Evolutionary conservation across 306 rosid species (phyloP).

Genomic region (Boehmeria nivea): DNA sequence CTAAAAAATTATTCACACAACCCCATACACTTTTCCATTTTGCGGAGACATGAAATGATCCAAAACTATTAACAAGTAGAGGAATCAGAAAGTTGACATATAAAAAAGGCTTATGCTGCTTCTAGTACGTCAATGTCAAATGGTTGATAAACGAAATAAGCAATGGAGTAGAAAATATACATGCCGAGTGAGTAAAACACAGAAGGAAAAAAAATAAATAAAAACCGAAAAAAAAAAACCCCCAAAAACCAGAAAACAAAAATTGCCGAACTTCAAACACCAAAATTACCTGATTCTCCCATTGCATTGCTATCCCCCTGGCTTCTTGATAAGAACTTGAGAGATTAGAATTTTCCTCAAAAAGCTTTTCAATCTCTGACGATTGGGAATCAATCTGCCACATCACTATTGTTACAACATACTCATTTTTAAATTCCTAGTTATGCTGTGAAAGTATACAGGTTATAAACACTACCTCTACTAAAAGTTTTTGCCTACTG

Average conservation of each 20-base stretch:
- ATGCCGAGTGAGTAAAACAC: neutral
- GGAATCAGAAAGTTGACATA: too few relatives aligned
- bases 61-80: too few relatives aligned
- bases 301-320: conserved; percentile 41
- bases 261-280: neutral
- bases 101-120: too few relatives aligned
- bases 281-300: conserved; percentile 77
- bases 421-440: neutral
- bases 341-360: conserved; percentile 81
- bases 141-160: too few relatives aligned
- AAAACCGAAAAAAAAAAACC: neutral
- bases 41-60: too few relatives aligned
- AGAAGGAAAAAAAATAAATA: neutral
- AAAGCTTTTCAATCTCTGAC: conserved; percentile 77
- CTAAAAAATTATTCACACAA: too few relatives aligned
- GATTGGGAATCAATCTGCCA: conserved; percentile 91
- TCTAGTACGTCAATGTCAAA: too few relatives aligned
- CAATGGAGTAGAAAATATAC: neutral
- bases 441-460: neutral
- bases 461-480: conserved; percentile 47
- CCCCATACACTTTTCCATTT: too few relatives aligned
- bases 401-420: neutral
- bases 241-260: neutral
- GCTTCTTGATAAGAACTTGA: conserved; percentile 64
- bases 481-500: conserved; percentile 88